Conservation (phyloP, 1,284 basidiomycete species). For the Ceratobasidium sp. region DNA sequence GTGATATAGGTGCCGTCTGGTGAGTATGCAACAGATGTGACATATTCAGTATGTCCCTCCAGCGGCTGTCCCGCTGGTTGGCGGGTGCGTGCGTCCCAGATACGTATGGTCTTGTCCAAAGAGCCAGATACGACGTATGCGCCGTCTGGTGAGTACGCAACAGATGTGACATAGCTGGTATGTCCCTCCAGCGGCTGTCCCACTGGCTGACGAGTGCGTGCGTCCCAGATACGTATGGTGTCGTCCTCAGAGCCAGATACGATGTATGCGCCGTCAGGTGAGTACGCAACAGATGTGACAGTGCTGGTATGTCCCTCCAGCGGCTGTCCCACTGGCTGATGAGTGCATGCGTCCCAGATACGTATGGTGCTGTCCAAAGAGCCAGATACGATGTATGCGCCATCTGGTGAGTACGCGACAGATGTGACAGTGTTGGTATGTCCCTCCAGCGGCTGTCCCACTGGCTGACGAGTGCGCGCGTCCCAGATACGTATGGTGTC, state of each 20-base stretch:
- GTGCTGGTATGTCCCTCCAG: neutral
- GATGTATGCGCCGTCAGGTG: constrained; percentile 6
- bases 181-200: constrained; percentile 17
- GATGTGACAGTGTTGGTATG: neutral
- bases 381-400: constrained; percentile 14
- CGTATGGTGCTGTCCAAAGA: constrained; percentile 5
- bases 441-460: too few species aligned
- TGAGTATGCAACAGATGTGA: too few species aligned
- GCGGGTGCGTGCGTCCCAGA: too few species aligned
- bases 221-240: constrained; percentile 22
- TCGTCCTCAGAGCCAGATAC: constrained; percentile 30
- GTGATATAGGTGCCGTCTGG: too few species aligned
- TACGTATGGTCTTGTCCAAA: too few species aligned
- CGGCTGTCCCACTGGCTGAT: neutral
- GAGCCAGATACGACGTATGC: too few species aligned
- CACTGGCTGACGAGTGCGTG: neutral
- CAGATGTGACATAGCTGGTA: neutral
- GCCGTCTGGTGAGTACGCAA: constrained; percentile 8
- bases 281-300: constrained; percentile 13
- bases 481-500: too few species aligned
- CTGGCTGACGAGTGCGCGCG: too few species aligned
- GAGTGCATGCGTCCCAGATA: constrained; percentile 11
- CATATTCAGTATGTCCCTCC: too few species aligned
- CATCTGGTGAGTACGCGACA: constrained; percentile 16
- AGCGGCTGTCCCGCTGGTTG: too few species aligned